Base-by-base conservation (phyloP, 1,284 basidiomycete species). In the Stygiomarasmius scandens region DNA sequence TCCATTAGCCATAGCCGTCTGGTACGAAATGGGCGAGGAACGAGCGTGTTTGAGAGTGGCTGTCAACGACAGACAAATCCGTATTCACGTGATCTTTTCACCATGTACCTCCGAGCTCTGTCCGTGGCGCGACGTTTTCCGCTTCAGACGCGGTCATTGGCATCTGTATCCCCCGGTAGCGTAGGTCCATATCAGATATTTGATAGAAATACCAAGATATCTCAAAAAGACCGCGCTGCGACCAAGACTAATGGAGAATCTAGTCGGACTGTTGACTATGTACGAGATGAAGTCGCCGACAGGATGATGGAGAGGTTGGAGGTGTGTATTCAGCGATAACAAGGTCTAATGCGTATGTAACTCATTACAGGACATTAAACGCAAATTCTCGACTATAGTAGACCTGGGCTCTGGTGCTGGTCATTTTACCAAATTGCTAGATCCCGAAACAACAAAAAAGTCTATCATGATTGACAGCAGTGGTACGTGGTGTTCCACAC, bases 381-480 rank as follows among this genome's bases (percentile, higher is more conserved):
- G 89, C 41, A 88, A 85, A 43, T 97, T 96, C 65, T 77, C 81
- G 48, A 82, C 85, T 1, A 80, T 99, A 20, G 77, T 99, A 14
- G 97, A 99, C 73, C 77, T 98, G 22, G 93, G 95, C 1, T 88
- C 93, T n/a, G 96, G 96, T n/a, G 81, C 96, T 1, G 96, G 96
- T 1, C 93, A 96, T 73, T 87, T 99, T 63, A 86, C 94, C 1
- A 93, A 90, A 69, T 78, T 96, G 29, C 69, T 99, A 32, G 93
- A 95, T 66, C 74, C 78, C 3, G 77, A 87, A 48, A 87, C 86
- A 61, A 86, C 89, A 1, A 75, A 84, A 65, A 93, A 90, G 69
- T 84, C 89, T 12, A 80, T 92, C 47, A 93, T 99, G 90, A 75
- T 97, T 52, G 97, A 99, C 64, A 85, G 89, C 46, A 96, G 93